Conservation (phyloP, 2,329 filamentous ascomycete genomes). For the Pestalotiopsis sp. region DNA sequence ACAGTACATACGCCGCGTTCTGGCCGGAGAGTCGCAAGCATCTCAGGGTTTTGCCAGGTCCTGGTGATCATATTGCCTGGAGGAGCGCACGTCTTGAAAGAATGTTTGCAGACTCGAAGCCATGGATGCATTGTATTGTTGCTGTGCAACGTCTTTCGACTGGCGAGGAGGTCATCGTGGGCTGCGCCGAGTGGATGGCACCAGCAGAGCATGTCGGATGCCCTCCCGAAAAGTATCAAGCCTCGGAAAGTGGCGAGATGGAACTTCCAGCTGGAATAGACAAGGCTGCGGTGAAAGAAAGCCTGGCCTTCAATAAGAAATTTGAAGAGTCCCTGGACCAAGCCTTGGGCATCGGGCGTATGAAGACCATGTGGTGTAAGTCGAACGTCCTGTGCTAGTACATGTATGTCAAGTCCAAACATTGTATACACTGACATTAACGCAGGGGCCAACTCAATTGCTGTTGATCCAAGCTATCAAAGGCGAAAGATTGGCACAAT, state of each 20-base stretch:
- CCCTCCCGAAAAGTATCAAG: not conserved
- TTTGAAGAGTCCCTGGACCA: not conserved
- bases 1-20: not conserved
- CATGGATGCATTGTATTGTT: not conserved
- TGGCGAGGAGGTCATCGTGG: not conserved
- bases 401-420: not conserved
- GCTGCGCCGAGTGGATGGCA: constrained; percentile 1
- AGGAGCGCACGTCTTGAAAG: not conserved
- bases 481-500: not conserved
- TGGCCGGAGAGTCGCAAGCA: not conserved
- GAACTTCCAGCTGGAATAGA: not conserved
- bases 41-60: not conserved
- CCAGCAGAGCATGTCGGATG: not conserved
- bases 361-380: not conserved
- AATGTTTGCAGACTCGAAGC: not conserved
- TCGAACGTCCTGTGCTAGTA: not conserved
- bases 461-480: not conserved
- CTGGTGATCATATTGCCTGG: not conserved
- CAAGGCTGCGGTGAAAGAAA: not conserved
- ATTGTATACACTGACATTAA: not conserved
- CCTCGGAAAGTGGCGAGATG: not conserved
- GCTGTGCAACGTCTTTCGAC: not conserved
- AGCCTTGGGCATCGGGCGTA: not conserved
- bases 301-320: not conserved
- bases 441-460: not conserved